phyloP scores from a whole-genome alignment of 108 stramenopile genomes.

The Cyclotella sp. region DNA sequence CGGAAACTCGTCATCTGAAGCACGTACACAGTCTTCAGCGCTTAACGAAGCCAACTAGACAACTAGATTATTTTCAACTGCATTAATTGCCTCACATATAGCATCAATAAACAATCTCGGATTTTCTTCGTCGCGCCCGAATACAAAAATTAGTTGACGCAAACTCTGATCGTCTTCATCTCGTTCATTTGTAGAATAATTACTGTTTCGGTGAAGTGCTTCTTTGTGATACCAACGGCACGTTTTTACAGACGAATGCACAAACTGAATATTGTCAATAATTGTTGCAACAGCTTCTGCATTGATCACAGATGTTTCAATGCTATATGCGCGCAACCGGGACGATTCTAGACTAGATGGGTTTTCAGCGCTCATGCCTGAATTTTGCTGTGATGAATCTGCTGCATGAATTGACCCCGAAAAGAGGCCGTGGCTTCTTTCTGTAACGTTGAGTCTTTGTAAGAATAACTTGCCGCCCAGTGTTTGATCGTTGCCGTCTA shows the following conservation, averaged over 20 bases:
- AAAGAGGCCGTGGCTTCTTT: neutral
- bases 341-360: neutral
- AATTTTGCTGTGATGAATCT: neutral
- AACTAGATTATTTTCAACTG: neutral
- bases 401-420: neutral
- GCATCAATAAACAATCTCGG: conserved; percentile 15
- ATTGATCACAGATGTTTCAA: conserved; percentile 13
- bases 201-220: neutral
- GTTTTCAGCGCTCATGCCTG: neutral
- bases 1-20: neutral
- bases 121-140: conserved; percentile 23
- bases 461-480: neutral
- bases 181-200: no score
- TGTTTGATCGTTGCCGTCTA: neutral
- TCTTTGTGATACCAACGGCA: conserved; percentile 26
- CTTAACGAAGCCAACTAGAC: neutral
- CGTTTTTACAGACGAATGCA: conserved; percentile 19
- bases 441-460: neutral
- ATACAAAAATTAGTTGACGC: conserved; percentile 15
- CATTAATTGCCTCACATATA: conserved; percentile 8
- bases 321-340: conserved; percentile 8
- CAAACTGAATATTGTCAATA: conserved; percentile 33
- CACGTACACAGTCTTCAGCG: neutral
- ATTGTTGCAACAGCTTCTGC: conserved; percentile 18
- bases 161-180: neutral